A percentile compares a stretch with the other conserved stretches of the same genome.
phyloP scores from a whole-genome alignment of 805 yeast genomes.

The Teunomyces panamensis region DNA sequence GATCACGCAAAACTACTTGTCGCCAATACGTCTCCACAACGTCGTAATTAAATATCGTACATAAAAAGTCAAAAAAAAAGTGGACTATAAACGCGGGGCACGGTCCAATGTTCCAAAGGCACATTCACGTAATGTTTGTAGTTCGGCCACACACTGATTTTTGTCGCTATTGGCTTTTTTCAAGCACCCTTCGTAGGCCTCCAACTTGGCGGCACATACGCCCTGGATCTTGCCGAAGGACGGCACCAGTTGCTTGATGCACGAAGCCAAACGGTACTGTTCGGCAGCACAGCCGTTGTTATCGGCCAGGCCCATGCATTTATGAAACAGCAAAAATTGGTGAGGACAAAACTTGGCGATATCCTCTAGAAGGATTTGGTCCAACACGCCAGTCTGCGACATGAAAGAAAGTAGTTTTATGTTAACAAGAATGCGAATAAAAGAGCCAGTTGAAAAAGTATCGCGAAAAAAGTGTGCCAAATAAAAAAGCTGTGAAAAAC shows the following conservation, averaged over 20 bases:
- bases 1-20: constrained; percentile 25
- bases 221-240: constrained; percentile 66
- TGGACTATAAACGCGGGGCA: background rate
- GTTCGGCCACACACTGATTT: constrained; percentile 50
- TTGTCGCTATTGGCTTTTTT: constrained; percentile 42
- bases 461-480: too few species aligned
- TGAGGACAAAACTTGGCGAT: constrained; percentile 75
- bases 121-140: constrained; percentile 62
- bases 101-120: constrained; percentile 43
- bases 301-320: constrained; percentile 62
- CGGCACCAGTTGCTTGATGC: constrained; percentile 67
- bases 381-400: constrained; percentile 32
- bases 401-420: background rate
- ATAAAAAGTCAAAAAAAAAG: background rate
- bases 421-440: too few species aligned
- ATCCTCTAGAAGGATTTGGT: constrained; percentile 74
- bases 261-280: constrained; percentile 56
- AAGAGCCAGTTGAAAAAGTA: too few species aligned
- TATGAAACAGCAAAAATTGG: constrained; percentile 68
- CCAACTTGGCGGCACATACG: constrained; percentile 56
- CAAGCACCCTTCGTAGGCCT: constrained; percentile 66
- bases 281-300: constrained; percentile 48
- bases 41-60: constrained; percentile 28
- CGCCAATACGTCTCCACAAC: constrained; percentile 30
- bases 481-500: background rate